These are phyloP conservation scores for Backusella circina DNA, from an alignment of 192 early-diverging fungal genomes.

Conservation along the genomic window DNA sequence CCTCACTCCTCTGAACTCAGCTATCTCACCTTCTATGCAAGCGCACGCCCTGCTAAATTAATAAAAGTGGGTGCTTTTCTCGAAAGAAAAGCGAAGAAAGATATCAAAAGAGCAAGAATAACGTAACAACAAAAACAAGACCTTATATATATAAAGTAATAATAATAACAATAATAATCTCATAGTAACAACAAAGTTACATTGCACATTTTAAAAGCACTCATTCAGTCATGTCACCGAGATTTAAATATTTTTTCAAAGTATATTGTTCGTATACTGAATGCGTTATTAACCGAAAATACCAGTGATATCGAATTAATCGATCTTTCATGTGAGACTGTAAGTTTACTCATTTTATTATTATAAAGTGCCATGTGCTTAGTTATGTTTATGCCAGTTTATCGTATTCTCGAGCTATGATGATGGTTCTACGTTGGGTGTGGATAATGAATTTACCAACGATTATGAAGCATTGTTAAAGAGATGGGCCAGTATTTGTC, in stretches of 20 bases:
- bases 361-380: not conserved
- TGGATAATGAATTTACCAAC: conserved; percentile 59
- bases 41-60: conserved; percentile 83
- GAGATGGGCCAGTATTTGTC: conserved; percentile 48
- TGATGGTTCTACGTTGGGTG: conserved; percentile 64
- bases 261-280: conserved; percentile 70
- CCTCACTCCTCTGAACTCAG: conserved; percentile 82
- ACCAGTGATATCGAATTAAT: conserved; percentile 59
- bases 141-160: conserved; percentile 26
- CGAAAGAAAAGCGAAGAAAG: conserved; percentile 63
- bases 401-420: conserved; percentile 67
- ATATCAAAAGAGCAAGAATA: conserved; percentile 56
- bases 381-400: conserved; percentile 39
- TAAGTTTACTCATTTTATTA: conserved; percentile 10
- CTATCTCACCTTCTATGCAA: conserved; percentile 85
- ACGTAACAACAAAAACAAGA: too few species aligned
- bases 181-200: conserved; percentile 62
- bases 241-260: conserved; percentile 83
- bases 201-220: conserved; percentile 69
- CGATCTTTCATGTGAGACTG: conserved; percentile 55
- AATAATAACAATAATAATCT: not conserved
- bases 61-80: conserved; percentile 85
- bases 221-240: conserved; percentile 66
- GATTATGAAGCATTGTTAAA: conserved; percentile 56
- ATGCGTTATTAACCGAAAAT: conserved; percentile 40